Evolutionary conservation across 306 rosid genomes (phyloP).

Genomic region (Trifolium dubium): DNA sequence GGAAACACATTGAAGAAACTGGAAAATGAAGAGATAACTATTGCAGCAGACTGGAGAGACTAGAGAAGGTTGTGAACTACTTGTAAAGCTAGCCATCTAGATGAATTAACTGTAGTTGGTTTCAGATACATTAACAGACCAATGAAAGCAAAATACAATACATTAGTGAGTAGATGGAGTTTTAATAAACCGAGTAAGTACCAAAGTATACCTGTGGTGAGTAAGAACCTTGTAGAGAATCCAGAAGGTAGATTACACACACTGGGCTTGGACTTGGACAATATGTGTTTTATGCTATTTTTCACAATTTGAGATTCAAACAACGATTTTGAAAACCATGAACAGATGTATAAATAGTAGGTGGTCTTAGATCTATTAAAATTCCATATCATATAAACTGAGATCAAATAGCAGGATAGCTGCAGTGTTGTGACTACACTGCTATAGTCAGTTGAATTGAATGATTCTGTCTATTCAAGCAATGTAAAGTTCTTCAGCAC

Average conservation of each 20-base stretch:
- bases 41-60: background rate
- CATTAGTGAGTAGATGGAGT: background rate
- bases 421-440: slow-evolving; percentile 1
- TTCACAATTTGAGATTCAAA: slow-evolving; percentile 9
- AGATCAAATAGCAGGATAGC: background rate
- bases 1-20: background rate
- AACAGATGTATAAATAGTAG: background rate
- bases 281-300: background rate
- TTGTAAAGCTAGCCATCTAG: background rate
- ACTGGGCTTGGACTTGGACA: background rate
- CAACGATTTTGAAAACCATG: background rate
- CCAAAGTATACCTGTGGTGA: background rate
- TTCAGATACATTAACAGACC: background rate
- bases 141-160: background rate
- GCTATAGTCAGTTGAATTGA: background rate
- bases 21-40: background rate
- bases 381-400: background rate
- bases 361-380: background rate
- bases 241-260: background rate
- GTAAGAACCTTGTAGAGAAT: background rate
- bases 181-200: background rate
- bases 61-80: background rate
- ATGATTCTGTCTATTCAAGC: background rate
- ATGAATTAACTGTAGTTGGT: background rate
- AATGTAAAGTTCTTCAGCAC: background rate